Evolutionary conservation across 2,329 filamentous ascomycete genomes (phyloP).

Genomic region (Xylariaceae sp.): DNA sequence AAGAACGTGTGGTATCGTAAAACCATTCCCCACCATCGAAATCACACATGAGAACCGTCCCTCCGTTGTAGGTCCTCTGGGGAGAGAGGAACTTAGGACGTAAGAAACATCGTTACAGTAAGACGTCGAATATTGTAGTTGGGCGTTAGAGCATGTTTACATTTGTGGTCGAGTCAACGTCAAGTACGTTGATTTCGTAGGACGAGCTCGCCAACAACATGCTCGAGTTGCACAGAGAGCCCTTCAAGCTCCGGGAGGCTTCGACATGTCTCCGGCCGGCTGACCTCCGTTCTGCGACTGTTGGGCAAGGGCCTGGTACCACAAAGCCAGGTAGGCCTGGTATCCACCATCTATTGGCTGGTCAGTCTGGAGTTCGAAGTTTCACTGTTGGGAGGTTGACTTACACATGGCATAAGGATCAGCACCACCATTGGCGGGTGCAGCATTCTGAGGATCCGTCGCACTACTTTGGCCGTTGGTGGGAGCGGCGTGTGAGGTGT

Average conservation of each 20-base stretch:
- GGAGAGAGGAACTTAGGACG: neutral
- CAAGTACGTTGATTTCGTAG: neutral
- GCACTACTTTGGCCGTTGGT: slow-evolving; percentile 40
- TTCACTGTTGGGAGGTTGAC: slow-evolving; percentile 27
- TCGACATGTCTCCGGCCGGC: slow-evolving; percentile 33
- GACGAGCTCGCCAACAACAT: neutral
- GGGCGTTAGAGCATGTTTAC: slow-evolving; percentile 2
- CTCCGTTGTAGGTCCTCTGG: slow-evolving; percentile 1
- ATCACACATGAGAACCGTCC: neutral
- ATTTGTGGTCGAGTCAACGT: neutral
- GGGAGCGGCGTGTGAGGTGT: slow-evolving; percentile 22
- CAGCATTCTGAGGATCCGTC: slow-evolving; percentile 34
- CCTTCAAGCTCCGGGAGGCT: slow-evolving; percentile 37
- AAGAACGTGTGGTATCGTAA: slow-evolving; percentile 5
- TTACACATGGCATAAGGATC: slow-evolving; percentile 74
- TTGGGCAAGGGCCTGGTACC: slow-evolving; percentile 66
- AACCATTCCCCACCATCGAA: slow-evolving; percentile 1
- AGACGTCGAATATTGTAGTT: neutral
- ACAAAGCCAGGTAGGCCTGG: slow-evolving; percentile 71
- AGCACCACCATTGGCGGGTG: slow-evolving; percentile 46
- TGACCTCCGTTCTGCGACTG: slow-evolving; percentile 35
- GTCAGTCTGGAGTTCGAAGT: slow-evolving; percentile 21
- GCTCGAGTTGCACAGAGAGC: neutral
- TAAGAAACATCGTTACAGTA: slow-evolving; percentile 1
- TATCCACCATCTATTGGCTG: slow-evolving; percentile 65